phyloP scores from a whole-genome alignment of 768 basidiomycete genomes.

The Collybia nuda region DNA sequence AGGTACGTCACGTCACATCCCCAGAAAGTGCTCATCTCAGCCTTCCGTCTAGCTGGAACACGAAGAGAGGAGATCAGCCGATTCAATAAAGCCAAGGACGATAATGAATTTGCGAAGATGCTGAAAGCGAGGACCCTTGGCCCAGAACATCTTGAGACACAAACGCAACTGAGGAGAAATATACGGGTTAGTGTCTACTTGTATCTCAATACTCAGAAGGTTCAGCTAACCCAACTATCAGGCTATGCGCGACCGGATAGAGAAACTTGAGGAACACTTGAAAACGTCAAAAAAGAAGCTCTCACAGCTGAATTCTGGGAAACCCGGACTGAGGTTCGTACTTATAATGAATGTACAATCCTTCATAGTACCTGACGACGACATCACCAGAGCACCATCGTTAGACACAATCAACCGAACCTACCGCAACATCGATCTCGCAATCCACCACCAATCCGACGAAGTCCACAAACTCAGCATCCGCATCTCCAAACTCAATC shows the following conservation, averaged over 20 bases:
- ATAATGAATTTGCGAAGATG: constrained; percentile 78
- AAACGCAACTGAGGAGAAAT: constrained; percentile 69
- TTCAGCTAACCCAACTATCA: constrained; percentile 24
- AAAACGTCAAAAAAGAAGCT: constrained; percentile 70
- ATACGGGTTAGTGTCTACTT: constrained; percentile 54
- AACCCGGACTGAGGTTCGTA: constrained; percentile 60
- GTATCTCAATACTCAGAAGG: not conserved
- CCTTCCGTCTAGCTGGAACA: constrained; percentile 58
- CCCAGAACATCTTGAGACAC: constrained; percentile 85
- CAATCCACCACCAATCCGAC: constrained; percentile 59
- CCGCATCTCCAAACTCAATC: constrained; percentile 53
- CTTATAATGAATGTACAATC: too few species aligned
- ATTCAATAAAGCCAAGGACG: constrained; percentile 75
- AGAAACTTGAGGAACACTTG: constrained; percentile 78
- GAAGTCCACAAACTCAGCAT: constrained; percentile 51
- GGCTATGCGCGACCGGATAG: constrained; percentile 70
- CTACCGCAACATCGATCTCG: constrained; percentile 80
- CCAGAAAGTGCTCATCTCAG: not conserved
- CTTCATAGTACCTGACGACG: constrained; percentile 4
- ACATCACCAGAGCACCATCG: constrained; percentile 64
- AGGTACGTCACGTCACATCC: constrained; percentile 37
- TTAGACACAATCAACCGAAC: constrained; percentile 84
- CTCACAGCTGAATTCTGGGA: constrained; percentile 58
- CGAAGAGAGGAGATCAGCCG: constrained; percentile 81
- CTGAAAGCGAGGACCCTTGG: constrained; percentile 75